Percentiles rank a stretch among this genome's conserved stretches.
These are phyloP conservation scores for Adansonia digitata DNA, from an alignment of 345 rosid species.

Conservation along the genomic window DNA sequence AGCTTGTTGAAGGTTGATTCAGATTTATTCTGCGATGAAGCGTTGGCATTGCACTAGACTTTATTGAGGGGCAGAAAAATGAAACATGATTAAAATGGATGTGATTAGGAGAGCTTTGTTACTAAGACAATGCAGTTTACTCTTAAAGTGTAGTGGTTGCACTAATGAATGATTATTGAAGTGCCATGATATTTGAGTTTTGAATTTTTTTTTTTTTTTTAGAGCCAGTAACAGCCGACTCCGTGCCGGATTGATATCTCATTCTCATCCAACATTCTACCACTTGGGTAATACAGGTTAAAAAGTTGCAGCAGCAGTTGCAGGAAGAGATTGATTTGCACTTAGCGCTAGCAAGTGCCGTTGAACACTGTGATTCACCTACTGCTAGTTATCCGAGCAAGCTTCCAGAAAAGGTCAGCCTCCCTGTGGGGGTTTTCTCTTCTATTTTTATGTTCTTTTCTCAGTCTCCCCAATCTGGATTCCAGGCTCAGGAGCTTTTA, in stretches of 20 bases:
- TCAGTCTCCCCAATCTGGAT: constrained; percentile 6
- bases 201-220: background rate
- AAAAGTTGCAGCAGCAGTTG: constrained; percentile 61
- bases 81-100: background rate
- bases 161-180: background rate
- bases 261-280: constrained; percentile 1
- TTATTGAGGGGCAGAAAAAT: background rate
- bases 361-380: constrained; percentile 51
- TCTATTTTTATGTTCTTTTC: constrained; percentile 4
- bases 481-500: constrained; percentile 74
- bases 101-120: background rate
- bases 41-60: background rate
- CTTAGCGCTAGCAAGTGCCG: constrained; percentile 59
- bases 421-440: constrained; percentile 12
- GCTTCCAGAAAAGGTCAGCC: constrained; percentile 65
- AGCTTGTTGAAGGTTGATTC: background rate
- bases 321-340: constrained; percentile 70
- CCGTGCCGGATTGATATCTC: background rate
- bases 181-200: background rate
- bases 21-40: background rate
- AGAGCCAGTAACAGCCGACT: background rate
- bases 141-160: background rate
- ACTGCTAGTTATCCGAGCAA: constrained; percentile 45
- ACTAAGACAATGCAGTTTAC: background rate
- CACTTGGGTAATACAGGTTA: constrained; percentile 42